These are phyloP conservation scores for Boletus mariae DNA, from an alignment of 1,284 basidiomycete species.

Conservation along the genomic window DNA sequence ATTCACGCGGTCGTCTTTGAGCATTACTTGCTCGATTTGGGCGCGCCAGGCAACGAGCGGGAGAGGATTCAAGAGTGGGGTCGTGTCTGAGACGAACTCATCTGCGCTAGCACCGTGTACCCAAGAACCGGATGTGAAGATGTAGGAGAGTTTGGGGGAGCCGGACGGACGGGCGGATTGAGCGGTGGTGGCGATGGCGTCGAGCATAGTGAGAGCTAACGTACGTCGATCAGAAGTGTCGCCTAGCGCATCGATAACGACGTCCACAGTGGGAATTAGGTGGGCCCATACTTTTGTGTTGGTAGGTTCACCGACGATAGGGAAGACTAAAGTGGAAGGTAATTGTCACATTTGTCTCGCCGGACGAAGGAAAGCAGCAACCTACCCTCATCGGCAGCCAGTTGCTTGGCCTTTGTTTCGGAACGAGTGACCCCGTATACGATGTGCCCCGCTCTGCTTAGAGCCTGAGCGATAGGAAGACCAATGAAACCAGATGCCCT, in stretches of 20 bases:
- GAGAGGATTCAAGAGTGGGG: conserved; percentile 11
- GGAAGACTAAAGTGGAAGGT: conserved; percentile 38
- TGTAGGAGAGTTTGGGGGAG: conserved; percentile 14
- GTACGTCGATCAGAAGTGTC: conserved; percentile 24
- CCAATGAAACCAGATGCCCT: conserved; percentile 19
- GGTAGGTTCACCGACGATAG: conserved; percentile 40
- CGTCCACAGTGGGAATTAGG: conserved; percentile 42
- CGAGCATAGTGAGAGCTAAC: conserved; percentile 31
- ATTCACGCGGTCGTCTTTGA: conserved; percentile 34
- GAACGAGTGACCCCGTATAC: conserved; percentile 21
- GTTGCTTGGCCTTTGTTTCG: conserved; percentile 9
- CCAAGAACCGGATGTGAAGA: conserved; percentile 21
- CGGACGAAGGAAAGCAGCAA: no score
- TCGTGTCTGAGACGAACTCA: conserved; percentile 17
- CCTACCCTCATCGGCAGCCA: conserved; percentile 13
- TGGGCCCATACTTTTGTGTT: conserved; percentile 38
- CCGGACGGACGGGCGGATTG: conserved; percentile 20
- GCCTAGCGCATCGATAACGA: conserved; percentile 37
- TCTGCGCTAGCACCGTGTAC: conserved; percentile 12
- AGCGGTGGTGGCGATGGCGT: conserved; percentile 33
- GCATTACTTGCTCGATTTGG: conserved; percentile 36
- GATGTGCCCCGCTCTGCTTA: conserved; percentile 21
- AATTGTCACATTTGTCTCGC: background rate
- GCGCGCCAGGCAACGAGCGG: conserved; percentile 35
- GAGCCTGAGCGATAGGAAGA: conserved; percentile 11